These are phyloP conservation scores for Yarrowia sp. DNA, from an alignment of 805 yeast species.

Conservation along the genomic window DNA sequence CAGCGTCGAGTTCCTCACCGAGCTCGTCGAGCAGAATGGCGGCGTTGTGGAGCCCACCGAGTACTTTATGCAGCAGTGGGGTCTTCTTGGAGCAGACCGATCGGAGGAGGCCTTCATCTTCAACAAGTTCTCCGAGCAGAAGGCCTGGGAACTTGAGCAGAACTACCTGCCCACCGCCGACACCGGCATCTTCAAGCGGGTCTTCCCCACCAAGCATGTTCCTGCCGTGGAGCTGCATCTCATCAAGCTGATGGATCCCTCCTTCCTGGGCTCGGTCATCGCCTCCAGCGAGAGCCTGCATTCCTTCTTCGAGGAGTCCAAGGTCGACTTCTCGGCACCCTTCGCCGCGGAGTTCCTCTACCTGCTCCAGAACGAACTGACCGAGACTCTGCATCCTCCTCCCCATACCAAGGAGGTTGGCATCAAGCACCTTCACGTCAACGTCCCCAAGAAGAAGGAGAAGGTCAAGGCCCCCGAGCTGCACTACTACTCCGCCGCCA, in stretches of 20 bases:
- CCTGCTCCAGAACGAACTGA: neutral
- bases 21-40: conserved; percentile 13
- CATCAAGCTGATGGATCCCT: conserved; percentile 4
- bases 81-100: conserved; percentile 6
- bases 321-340: neutral
- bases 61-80: conserved; percentile 20
- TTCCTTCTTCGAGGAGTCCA: conserved; percentile 5
- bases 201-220: conserved; percentile 6
- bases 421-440: neutral
- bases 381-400: neutral
- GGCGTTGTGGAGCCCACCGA: conserved; percentile 11
- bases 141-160: neutral
- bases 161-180: neutral
- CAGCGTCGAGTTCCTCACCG: conserved; percentile 1
- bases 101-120: neutral
- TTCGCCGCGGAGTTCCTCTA: conserved; percentile 11
- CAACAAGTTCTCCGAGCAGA: neutral
- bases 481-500: conserved; percentile 2
- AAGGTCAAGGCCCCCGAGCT: neutral
- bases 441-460: neutral
- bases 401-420: neutral
- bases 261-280: neutral
- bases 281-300: neutral
- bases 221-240: neutral
- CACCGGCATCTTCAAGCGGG: neutral